Percentiles rank a stretch among this genome's conserved stretches.
phyloP scores from a whole-genome alignment of 2,329 filamentous ascomycete species.

The Aspergillus phoenicis region DNA sequence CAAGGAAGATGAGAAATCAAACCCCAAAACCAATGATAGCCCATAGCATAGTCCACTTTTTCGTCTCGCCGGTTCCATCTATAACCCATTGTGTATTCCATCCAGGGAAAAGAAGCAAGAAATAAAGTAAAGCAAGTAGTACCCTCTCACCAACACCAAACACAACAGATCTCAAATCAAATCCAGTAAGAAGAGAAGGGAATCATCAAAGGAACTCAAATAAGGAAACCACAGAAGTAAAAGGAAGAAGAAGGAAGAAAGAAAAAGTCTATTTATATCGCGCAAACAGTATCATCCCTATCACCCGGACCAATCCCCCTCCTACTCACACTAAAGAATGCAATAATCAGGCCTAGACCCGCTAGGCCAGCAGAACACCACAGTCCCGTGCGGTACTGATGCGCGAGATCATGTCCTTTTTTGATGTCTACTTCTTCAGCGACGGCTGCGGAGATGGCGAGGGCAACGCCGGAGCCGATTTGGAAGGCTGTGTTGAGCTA shows the following conservation, averaged over 20 bases:
- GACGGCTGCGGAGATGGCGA: conserved; percentile 45
- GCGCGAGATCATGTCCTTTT: conserved; percentile 34
- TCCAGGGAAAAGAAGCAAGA: neutral
- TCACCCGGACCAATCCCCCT: conserved; percentile 14
- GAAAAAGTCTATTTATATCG: conserved; percentile 9
- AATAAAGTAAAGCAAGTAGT: neutral
- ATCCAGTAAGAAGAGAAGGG: no score
- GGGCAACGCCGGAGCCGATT: conserved; percentile 45
- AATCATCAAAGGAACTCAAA: no score
- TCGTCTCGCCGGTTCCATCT: neutral
- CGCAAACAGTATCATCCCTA: conserved; percentile 7
- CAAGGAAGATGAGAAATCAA: no score
- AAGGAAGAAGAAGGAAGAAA: neutral
- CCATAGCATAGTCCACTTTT: no score
- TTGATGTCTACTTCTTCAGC: conserved; percentile 43
- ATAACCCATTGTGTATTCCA: neutral
- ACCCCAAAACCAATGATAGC: no score
- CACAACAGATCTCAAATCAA: neutral
- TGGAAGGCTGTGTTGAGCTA: conserved; percentile 47
- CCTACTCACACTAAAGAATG: conserved; percentile 9
- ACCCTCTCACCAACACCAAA: neutral
- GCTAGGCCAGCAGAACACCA: conserved; percentile 48
- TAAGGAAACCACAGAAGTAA: no score
- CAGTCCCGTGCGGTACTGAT: conserved; percentile 45
- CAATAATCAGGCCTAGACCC: conserved; percentile 35